Conservation (phyloP, 441 rosid species). For the Gossypium laxum region DNA sequence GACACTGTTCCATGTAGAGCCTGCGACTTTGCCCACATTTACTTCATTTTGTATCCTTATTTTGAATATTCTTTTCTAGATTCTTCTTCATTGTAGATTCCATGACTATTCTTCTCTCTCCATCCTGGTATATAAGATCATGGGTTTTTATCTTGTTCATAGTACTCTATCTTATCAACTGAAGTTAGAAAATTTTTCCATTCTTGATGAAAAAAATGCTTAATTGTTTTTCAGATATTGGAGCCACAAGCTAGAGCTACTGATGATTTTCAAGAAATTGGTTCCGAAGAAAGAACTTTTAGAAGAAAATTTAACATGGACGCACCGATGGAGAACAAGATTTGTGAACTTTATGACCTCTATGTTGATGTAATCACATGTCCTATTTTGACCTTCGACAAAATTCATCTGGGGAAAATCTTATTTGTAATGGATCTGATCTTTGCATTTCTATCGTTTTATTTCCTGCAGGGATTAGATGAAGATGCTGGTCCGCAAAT, state of each 20-base stretch:
- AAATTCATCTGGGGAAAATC: conserved; percentile 4
- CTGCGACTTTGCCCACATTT: not conserved
- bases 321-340: conserved; percentile 65
- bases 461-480: conserved; percentile 64
- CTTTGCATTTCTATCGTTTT: conserved; percentile 17
- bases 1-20: not conserved
- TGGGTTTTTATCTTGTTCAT: not conserved
- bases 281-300: conserved; percentile 33
- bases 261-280: conserved; percentile 63
- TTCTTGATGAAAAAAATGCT: not conserved
- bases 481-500: conserved; percentile 78
- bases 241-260: conserved; percentile 54
- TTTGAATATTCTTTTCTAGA: not conserved
- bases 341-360: conserved; percentile 91
- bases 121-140: not conserved
- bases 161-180: not conserved
- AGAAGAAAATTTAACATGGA: conserved; percentile 65
- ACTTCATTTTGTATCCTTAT: not conserved
- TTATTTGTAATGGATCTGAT: conserved; percentile 15
- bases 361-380: conserved; percentile 56
- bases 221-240: conserved; percentile 28
- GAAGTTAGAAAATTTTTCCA: conserved; percentile 8
- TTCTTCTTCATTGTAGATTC: not conserved
- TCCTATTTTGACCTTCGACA: conserved; percentile 4
- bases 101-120: not conserved